A percentile compares a stretch with the other conserved stretches of the same genome.
Conservation (phyloP, 129 eudicot species). For the Helianthus tuberosus region DNA sequence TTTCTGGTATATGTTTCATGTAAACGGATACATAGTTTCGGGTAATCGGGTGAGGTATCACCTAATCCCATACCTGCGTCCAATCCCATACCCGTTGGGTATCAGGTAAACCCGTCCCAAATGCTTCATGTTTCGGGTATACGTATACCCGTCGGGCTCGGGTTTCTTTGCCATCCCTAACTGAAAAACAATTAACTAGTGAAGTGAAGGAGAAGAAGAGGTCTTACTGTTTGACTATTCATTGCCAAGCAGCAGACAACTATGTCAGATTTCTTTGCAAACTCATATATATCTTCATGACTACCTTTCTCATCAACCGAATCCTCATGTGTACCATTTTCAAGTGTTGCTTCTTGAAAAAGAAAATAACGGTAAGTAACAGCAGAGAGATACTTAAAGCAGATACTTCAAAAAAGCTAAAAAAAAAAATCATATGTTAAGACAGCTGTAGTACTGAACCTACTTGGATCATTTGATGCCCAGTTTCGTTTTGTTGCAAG, state of each 20-base stretch:
- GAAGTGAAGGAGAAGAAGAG: constrained; percentile 3
- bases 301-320: constrained; percentile 83
- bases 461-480: constrained; percentile 35
- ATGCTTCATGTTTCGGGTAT: too few species aligned
- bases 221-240: constrained; percentile 74
- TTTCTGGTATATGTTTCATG: too few species aligned
- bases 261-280: constrained; percentile 77
- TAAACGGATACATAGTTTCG: too few species aligned
- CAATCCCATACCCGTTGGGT: too few species aligned
- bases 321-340: constrained; percentile 40
- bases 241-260: constrained; percentile 83
- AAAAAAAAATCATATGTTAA: neutral
- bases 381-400: neutral
- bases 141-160: too few species aligned
- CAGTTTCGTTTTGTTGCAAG: constrained; percentile 93
- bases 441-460: constrained; percentile 35
- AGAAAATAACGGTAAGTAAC: neutral
- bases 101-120: too few species aligned
- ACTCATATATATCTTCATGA: constrained; percentile 61
- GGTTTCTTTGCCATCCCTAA: too few species aligned
- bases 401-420: neutral
- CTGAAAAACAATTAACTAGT: neutral
- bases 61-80: too few species aligned
- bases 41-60: too few species aligned
- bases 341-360: constrained; percentile 32